Evolutionary conservation across 306 rosid species (phyloP), one percentile per base, ranked within the genome.

Genomic region (Styphnolobium japonicum): DNA sequence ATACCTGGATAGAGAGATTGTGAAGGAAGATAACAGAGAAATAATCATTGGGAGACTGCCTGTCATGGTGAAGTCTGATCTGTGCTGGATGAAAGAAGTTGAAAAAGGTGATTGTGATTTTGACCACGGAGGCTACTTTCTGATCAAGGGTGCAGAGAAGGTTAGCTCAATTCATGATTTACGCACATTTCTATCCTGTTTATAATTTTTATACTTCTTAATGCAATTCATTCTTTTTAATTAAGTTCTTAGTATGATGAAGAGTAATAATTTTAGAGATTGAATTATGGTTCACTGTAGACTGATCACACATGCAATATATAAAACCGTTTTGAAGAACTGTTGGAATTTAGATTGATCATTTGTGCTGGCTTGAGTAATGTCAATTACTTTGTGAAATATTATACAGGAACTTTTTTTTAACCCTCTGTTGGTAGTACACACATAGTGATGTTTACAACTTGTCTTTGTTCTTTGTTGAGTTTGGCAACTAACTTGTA

Each of bases 81-180:
- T 95, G 11, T 95, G 99, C 66, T 91, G 96, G 94, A 90, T 85
- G 98, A 95, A 88, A 68, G 97, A 51, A 6, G 89, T 39, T 0
- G 90, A 91, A 67, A 93, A 90, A 78, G 85, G 80, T 67, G 98
- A 95, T 66, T 93, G 97, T 71, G 98, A 95, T 39, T 91, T 89
- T 82, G 99, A 95, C 68, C 90, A 84, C 51, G 99, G 99, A 67
- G 99, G 99, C 42, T 95, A 95, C 75, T 95, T 95, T 77, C 58
- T 93, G 39, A 84, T 95, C 48, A 93, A 95, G 90, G 99, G 99
- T 64, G 96, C 98, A 2, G 98, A 95, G 80, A 95, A 93, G 91
- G 99, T 93, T 80, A 73, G 85, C 86, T 73, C 18, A 1, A 21
- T 23, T 45, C 21, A 31, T 55, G 60, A 15, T 52, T 64, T 66